Evolutionary conservation across 1,284 basidiomycete genomes (phyloP).

Genomic region (Papiliotrema nemorosa): DNA sequence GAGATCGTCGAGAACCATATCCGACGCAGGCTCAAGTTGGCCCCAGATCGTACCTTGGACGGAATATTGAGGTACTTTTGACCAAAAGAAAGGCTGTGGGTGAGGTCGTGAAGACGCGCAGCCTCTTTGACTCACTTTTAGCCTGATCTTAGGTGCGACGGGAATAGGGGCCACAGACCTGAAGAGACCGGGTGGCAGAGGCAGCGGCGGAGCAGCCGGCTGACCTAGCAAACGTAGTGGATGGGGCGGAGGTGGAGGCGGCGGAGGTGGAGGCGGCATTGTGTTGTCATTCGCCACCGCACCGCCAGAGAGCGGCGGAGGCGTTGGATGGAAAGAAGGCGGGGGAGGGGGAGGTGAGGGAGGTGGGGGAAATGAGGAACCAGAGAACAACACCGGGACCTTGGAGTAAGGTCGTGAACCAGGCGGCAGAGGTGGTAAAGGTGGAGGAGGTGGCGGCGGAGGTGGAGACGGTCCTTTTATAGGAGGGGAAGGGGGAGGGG

Average conservation of each 20-base stretch:
- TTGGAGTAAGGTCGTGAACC: too few species aligned
- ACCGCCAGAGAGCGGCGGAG: slow-evolving; percentile 9
- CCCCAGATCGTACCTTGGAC: slow-evolving; percentile 67
- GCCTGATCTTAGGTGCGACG: slow-evolving; percentile 41
- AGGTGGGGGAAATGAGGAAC: too few species aligned
- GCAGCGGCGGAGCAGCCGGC: slow-evolving; percentile 6
- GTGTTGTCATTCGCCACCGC: slow-evolving; percentile 35
- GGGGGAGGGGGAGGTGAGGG: slow-evolving; percentile 37
- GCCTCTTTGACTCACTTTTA: slow-evolving; percentile 51
- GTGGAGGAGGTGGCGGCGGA: too few species aligned
- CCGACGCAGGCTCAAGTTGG: slow-evolving; percentile 51
- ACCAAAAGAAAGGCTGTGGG: slow-evolving; percentile 79
- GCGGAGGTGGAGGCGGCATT: slow-evolving; percentile 12
- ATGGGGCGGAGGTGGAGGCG: slow-evolving; percentile 25
- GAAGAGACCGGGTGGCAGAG: slow-evolving; percentile 13
- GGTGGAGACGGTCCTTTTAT: slow-evolving; percentile 62
- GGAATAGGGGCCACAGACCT: neutral
- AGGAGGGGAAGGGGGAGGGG: slow-evolving; percentile 16
- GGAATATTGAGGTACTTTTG: slow-evolving; percentile 59
- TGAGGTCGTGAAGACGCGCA: neutral
- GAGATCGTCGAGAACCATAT: slow-evolving; percentile 65
- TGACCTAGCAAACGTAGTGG: neutral
- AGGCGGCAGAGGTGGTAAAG: too few species aligned
- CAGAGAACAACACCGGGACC: too few species aligned
- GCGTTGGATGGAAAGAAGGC: slow-evolving; percentile 28